Conservation (phyloP, 139 green algal species). For the Coelastrella sp. region DNA sequence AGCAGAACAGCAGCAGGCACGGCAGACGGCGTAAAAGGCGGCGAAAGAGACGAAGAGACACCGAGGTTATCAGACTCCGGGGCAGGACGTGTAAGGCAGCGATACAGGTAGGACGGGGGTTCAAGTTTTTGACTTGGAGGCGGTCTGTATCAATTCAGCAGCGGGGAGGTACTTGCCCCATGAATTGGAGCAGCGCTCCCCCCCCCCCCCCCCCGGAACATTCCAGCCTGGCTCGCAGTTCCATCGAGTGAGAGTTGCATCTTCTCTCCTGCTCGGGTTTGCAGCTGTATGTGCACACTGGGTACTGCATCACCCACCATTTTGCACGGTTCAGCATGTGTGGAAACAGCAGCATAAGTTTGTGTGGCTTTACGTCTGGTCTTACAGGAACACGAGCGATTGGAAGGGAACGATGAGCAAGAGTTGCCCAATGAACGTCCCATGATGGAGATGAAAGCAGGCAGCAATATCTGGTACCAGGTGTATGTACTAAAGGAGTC, state of each 20-base stretch:
- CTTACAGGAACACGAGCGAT: slow-evolving; percentile 6
- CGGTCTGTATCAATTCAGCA: too few relatives aligned
- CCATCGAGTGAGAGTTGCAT: too few relatives aligned
- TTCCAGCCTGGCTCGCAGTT: too few relatives aligned
- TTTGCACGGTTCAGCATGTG: too few relatives aligned
- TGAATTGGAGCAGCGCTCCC: too few relatives aligned
- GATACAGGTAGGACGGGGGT: too few relatives aligned
- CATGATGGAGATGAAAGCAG: slow-evolving; percentile 56
- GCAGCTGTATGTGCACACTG: too few relatives aligned
- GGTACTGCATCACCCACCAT: background rate
- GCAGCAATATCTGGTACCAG: slow-evolving; percentile 57
- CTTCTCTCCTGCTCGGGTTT: too few relatives aligned
- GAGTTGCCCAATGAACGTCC: slow-evolving; percentile 31
- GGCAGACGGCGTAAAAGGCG: background rate
- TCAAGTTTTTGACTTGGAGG: too few relatives aligned
- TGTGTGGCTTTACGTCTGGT: background rate
- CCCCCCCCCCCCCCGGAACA: too few relatives aligned
- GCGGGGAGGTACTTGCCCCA: too few relatives aligned
- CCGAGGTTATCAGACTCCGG: background rate
- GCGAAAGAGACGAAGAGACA: background rate
- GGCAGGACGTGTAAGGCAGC: too few relatives aligned
- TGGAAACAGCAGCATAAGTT: background rate
- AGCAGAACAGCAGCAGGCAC: background rate
- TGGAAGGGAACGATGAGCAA: background rate
- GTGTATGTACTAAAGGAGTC: slow-evolving; percentile 49